Base-by-base conservation (phyloP, 192 early-diverging fungal species). In the Mortierella hygrophila region DNA sequence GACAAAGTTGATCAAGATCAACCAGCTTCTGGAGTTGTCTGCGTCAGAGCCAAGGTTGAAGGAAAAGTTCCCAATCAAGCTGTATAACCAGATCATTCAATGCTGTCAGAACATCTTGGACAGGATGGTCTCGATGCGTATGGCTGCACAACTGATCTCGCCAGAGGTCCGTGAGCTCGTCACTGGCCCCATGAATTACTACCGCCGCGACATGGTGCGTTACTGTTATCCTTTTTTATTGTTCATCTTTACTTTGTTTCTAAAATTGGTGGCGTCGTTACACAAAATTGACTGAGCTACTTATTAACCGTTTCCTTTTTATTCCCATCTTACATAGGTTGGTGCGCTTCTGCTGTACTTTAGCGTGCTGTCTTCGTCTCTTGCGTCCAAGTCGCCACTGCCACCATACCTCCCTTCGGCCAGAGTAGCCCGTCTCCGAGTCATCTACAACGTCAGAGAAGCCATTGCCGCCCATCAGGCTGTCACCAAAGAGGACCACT, bases 11-110 rank as follows among this genome's bases (percentile, higher is more conserved):
- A 73, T 88, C 70, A 85, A 85, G 44, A 87, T 86, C 13, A 57
- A 69, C 20, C 76, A 88, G 15, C 88, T 97, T 26, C 72, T 97
- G 32, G 82, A 80, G 23, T 78, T 95, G 35, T 95, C 96, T 20
- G 88, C 81, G 15, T 92, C 94, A 77, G 96, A 97, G 85, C 96
- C 96, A 0, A 83, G 94, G 40, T 85, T 97, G 38, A 94, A 93
- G 83, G 96, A 94, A 40, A 90, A 91, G 23, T 97, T 95, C 70
- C 95, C 96, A 0, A 88, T 85, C 16, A 88, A 82, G n/a, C 88
- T 91, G 15, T 97, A 95, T 80, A 87, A 89, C 49, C 90, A 91
- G 26, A 93, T 97, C 49, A 87, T 94, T 23, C 89, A 88, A 21
- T 92, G 93, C 13, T 92, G 93, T 63, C 91, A 94, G 73, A 92